Evolutionary conservation across 805 yeast genomes (phyloP), one percentile per base, ranked within the genome.

Genomic region (Cyberlindnera galapagoensis): DNA sequence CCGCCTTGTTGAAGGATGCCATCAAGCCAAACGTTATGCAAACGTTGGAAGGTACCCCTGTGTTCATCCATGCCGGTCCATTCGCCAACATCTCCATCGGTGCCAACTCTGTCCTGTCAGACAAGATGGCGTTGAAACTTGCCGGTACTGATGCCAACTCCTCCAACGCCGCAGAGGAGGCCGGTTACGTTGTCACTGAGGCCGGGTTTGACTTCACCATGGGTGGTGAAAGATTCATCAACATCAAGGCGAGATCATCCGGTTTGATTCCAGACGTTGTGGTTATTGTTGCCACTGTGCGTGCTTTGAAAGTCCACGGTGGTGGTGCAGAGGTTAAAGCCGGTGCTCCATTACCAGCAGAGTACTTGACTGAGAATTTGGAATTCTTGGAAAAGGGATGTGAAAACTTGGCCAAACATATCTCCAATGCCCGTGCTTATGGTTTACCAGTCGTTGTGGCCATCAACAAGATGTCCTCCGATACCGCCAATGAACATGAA

Each of bases 141-240:
- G 87, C 94, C 12, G 92, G 92, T 49, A 65, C 74, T 21, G 22
- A 26, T 18, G 17, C 14, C 12, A n/a, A n/a, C n/a, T n/a, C n/a
- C n/a, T 35, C 26, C 6, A 70, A 67, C 33, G 61, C 65, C 25
- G 61, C 68, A 52, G 38, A 40, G 59, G 71, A 42, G 54, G 70
- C 76, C 33, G 97, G 97, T 45, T 90, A 74, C 55, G 97, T 87
- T 34, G 85, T 90, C 40, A 90, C 98, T 31, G 98, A 90, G 61
- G 97, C 97, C 24, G 98, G 98, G 33, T 90, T 90, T 63, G 97
- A 90, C 62, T 90, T 92, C 69, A 90, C 97, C 30, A 90, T 90
- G 97, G 98, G 98, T 45, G 97, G 97, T 48, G 98, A 90, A 67
- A 74, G 97, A 52, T 90, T 90, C 65, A 74, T 90, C 62, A 86